phyloP scores from a whole-genome alignment of 73 alveolate species.

The Stentor roeselii region DNA sequence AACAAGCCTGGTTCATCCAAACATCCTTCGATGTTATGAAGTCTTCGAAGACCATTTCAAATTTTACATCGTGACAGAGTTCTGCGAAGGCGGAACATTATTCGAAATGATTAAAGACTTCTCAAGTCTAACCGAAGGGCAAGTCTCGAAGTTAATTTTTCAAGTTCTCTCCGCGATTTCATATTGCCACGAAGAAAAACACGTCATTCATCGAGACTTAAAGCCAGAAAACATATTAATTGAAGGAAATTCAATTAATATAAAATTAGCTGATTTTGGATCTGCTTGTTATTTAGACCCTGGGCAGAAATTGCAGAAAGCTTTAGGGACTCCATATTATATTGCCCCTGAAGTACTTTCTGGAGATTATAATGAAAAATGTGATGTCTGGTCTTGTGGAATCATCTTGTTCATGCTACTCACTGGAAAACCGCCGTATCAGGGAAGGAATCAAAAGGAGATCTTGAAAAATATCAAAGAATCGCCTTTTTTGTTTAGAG shows the following conservation, averaged over 20 bases:
- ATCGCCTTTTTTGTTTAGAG: constrained; percentile 37
- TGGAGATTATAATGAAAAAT: constrained; percentile 57
- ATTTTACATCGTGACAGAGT: constrained; percentile 55
- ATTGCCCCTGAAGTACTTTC: constrained; percentile 73
- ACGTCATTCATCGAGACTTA: constrained; percentile 71
- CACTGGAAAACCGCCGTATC: constrained; percentile 90
- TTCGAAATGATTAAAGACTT: constrained; percentile 73
- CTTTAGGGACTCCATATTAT: constrained; percentile 82
- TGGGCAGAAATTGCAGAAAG: constrained; percentile 55
- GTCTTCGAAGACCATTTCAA: constrained; percentile 45
- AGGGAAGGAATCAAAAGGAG: constrained; percentile 70
- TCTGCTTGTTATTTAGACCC: constrained; percentile 49
- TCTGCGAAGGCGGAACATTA: constrained; percentile 84
- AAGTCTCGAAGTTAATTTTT: constrained; percentile 66
- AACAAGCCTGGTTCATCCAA: constrained; percentile 49
- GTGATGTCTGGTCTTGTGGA: constrained; percentile 91
- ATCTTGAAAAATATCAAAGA: constrained; percentile 45
- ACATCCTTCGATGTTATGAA: constrained; percentile 41
- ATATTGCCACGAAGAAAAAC: constrained; percentile 69
- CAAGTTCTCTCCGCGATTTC: constrained; percentile 73
- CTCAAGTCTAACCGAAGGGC: constrained; percentile 70
- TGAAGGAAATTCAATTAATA: constrained; percentile 35
- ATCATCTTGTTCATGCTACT: constrained; percentile 77
- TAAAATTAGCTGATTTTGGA: constrained; percentile 87
- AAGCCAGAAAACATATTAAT: constrained; percentile 67